Conservation (phyloP, 2,329 filamentous ascomycete genomes). For the Fusarium sp. region DNA sequence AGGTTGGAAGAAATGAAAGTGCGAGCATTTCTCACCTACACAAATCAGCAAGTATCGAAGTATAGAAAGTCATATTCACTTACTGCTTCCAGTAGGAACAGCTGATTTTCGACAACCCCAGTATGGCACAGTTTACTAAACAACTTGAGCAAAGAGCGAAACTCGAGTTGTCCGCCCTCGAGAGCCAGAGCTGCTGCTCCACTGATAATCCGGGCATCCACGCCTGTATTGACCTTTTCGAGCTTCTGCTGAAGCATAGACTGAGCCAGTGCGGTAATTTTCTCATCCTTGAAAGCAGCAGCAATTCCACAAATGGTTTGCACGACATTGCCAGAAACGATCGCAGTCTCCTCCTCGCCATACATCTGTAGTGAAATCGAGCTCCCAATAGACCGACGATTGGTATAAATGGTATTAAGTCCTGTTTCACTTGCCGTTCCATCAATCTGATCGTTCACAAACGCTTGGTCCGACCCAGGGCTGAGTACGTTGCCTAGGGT, state of each 20-base stretch:
- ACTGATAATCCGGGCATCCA: conserved; percentile 86
- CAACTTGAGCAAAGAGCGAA: conserved; percentile 84
- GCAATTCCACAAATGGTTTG: conserved; percentile 94
- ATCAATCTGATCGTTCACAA: conserved; percentile 61
- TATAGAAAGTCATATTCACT: conserved; percentile 43
- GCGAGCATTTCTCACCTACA: conserved; percentile 77
- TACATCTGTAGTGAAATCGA: conserved; percentile 79
- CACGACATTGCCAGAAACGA: conserved; percentile 88
- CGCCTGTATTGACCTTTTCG: conserved; percentile 78
- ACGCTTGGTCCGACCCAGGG: conserved; percentile 66
- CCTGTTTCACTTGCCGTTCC: conserved; percentile 51
- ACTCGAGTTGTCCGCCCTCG: conserved; percentile 80
- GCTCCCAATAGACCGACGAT: conserved; percentile 72
- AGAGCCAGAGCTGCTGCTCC: conserved; percentile 82
- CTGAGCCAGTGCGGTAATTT: conserved; percentile 91
- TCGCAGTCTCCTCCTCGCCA: conserved; percentile 79
- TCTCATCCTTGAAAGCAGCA: conserved; percentile 80
- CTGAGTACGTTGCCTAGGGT: conserved; percentile 96
- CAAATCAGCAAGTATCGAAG: conserved; percentile 19
- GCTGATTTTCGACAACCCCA: conserved; percentile 74
- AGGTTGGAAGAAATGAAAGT: conserved; percentile 77
- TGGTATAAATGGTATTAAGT: conserved; percentile 57
- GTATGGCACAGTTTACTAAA: conserved; percentile 79
- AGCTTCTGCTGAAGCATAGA: conserved; percentile 98
- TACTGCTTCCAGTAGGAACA: conserved; percentile 74